Conservation (phyloP, 768 basidiomycete genomes). For the Lyophyllum decastes region DNA sequence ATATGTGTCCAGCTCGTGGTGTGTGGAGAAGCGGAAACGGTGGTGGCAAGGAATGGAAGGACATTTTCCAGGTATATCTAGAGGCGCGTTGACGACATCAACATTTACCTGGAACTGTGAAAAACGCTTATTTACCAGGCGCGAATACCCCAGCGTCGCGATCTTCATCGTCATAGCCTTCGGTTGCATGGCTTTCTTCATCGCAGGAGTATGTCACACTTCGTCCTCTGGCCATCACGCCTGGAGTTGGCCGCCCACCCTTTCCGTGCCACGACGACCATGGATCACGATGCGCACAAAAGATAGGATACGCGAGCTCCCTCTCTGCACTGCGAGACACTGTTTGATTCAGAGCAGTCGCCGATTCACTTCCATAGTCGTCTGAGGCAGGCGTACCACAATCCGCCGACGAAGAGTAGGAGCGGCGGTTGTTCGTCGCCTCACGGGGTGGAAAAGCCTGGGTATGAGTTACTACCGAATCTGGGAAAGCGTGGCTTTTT, state of each 20-base stretch:
- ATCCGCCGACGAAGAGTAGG: no score
- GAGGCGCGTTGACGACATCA: not conserved
- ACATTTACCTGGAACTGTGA: not conserved
- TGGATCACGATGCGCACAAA: not conserved
- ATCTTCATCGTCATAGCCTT: not conserved
- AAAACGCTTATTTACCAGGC: not conserved
- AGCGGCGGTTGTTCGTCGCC: no score
- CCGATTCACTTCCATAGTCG: no score
- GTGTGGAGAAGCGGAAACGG: constrained; percentile 8
- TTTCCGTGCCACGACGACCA: not conserved
- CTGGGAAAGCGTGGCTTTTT: no score
- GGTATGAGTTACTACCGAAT: no score
- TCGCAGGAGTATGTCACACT: not conserved
- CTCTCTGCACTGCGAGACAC: no score
- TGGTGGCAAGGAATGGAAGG: not conserved
- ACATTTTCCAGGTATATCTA: not conserved
- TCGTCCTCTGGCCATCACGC: not conserved
- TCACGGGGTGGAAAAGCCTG: no score
- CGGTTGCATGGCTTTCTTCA: not conserved
- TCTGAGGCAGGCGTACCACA: no score
- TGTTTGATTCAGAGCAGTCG: no score
- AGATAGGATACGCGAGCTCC: not conserved
- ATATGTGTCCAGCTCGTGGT: constrained; percentile 1
- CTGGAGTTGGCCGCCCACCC: not conserved
- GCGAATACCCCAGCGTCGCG: not conserved